Conservation (phyloP, 306 rosid genomes). For the Biancaea sappan region DNA sequence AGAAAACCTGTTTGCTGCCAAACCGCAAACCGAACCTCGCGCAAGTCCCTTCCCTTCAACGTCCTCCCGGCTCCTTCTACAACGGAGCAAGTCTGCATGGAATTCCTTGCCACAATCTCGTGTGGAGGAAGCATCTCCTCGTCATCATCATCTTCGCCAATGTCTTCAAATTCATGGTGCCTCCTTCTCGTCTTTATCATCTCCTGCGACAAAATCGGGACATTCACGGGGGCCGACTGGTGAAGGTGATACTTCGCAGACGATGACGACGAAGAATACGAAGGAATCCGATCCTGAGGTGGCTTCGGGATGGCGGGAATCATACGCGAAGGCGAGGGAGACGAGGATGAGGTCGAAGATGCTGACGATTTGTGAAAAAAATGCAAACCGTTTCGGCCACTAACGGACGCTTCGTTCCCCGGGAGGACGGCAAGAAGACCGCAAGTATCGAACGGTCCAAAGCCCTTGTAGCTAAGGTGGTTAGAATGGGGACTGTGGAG, state of each 20-base stretch:
- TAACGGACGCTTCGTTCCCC: conserved; percentile 48
- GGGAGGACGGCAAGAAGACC: conserved; percentile 83
- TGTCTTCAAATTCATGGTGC: conserved; percentile 34
- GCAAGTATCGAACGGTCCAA: conserved; percentile 49
- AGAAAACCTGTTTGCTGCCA: conserved; percentile 82
- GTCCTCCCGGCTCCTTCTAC: conserved; percentile 86
- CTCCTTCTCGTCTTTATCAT: conserved; percentile 33
- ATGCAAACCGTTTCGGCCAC: conserved; percentile 37
- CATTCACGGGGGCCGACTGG: conserved; percentile 75
- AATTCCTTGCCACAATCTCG: conserved; percentile 61
- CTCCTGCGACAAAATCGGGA: conserved; percentile 52
- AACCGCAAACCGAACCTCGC: conserved; percentile 76
- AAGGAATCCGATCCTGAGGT: conserved; percentile 41
- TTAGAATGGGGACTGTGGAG: conserved; percentile 20
- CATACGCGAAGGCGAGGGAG: conserved; percentile 54
- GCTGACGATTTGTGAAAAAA: conserved; percentile 55
- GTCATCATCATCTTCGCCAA: conserved; percentile 36
- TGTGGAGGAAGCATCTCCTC: conserved; percentile 79
- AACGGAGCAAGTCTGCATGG: conserved; percentile 59
- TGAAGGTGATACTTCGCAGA: conserved; percentile 50
- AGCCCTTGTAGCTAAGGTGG: conserved; percentile 37
- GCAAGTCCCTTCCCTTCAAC: conserved; percentile 60
- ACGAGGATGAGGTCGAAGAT: conserved; percentile 48
- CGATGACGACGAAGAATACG: conserved; percentile 33
- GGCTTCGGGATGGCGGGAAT: conserved; percentile 61